These are phyloP conservation scores for Heliamphora exappendiculata DNA, from an alignment of 148 eudicot genomes.

Conservation along the genomic window DNA sequence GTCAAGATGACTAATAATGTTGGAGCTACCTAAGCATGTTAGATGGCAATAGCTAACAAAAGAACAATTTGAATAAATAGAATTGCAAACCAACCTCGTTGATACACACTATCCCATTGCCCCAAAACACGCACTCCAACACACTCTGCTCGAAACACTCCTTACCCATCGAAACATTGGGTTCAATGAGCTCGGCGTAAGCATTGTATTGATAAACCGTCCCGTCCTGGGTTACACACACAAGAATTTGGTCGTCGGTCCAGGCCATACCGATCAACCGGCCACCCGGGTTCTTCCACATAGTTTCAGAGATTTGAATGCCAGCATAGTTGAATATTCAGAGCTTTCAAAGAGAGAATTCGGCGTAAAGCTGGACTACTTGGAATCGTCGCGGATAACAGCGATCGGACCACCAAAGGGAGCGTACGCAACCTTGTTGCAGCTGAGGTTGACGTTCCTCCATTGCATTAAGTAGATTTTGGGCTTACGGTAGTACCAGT, in stretches of 20 bases:
- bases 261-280: slow-evolving; percentile 73
- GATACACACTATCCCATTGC: slow-evolving; percentile 82
- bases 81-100: slow-evolving; percentile 62
- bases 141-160: slow-evolving; percentile 85
- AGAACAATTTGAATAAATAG: not conserved
- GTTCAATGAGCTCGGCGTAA: slow-evolving; percentile 51
- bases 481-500: slow-evolving; percentile 91
- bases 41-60: not conserved
- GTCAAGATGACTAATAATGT: too few species aligned
- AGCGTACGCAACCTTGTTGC: slow-evolving; percentile 88
- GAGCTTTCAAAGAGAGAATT: slow-evolving; percentile 87
- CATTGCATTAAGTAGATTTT: slow-evolving; percentile 68
- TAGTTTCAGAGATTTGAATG: slow-evolving; percentile 53
- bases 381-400: slow-evolving; percentile 87
- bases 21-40: too few species aligned
- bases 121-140: slow-evolving; percentile 97
- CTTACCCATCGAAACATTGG: slow-evolving; percentile 49
- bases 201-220: slow-evolving; percentile 66
- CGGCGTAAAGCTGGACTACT: slow-evolving; percentile 91
- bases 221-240: slow-evolving; percentile 88
- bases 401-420: slow-evolving; percentile 94
- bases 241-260: slow-evolving; percentile 72
- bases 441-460: slow-evolving; percentile 76
- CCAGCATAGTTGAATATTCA: slow-evolving; percentile 88
- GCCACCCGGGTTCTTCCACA: slow-evolving; percentile 90